These are phyloP conservation scores for Suillus fuscotomentosus DNA, from an alignment of 768 basidiomycete genomes.

Conservation along the genomic window DNA sequence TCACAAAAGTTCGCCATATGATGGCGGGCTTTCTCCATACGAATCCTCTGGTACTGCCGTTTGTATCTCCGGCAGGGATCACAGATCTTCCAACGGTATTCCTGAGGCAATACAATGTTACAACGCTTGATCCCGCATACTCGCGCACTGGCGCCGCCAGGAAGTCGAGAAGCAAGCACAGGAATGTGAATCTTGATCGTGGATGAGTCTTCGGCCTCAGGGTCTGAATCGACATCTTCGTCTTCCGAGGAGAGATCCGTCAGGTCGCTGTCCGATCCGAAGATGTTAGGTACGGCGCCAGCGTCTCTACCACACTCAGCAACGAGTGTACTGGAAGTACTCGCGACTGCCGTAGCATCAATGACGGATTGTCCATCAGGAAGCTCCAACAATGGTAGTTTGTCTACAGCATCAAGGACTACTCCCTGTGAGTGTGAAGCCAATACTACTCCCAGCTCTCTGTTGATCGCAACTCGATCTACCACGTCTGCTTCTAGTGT, in stretches of 20 bases:
- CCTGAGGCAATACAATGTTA: slow-evolving; percentile 28
- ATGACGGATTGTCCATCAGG: neutral
- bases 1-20: slow-evolving; percentile 9
- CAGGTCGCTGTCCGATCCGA: slow-evolving; percentile 26
- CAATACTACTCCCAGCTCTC: neutral
- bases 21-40: slow-evolving; percentile 19
- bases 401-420: neutral
- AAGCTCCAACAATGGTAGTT: neutral
- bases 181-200: slow-evolving; percentile 24
- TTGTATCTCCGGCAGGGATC: slow-evolving; percentile 38
- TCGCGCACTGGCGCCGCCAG: slow-evolving; percentile 6
- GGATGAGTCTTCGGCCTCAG: neutral
- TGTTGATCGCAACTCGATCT: neutral
- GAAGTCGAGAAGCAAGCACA: slow-evolving; percentile 15
- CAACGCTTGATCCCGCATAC: slow-evolving; percentile 38
- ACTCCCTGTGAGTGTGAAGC: neutral
- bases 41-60: slow-evolving; percentile 35
- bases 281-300: neutral
- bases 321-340: neutral
- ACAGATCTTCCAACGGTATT: slow-evolving; percentile 43
- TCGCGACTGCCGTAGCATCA: neutral
- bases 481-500: neutral
- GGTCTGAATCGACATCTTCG: slow-evolving; percentile 5
- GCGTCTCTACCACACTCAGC: neutral
- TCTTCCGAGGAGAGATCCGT: slow-evolving; percentile 18